A percentile compares a stretch with the other conserved stretches of the same genome.
These are phyloP conservation scores for Phytophthora syringae DNA, from an alignment of 352 stramenopile species.

Conservation along the genomic window DNA sequence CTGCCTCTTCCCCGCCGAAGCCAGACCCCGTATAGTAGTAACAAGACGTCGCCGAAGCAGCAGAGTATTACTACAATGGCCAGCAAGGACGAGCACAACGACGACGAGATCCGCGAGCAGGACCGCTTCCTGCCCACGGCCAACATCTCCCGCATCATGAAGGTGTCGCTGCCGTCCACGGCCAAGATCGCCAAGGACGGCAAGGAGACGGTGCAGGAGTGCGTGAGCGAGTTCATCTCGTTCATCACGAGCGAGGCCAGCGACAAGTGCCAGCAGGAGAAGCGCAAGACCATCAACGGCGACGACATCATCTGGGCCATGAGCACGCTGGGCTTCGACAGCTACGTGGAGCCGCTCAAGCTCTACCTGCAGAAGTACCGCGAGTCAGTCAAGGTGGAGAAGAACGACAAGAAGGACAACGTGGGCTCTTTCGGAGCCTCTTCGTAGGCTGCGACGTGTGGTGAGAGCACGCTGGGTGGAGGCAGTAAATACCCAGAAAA, in stretches of 20 bases:
- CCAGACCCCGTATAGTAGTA: no score
- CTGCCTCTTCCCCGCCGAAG: background rate
- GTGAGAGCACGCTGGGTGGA: background rate
- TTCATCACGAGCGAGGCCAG: slow-evolving; percentile 99
- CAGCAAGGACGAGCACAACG: slow-evolving; percentile 87
- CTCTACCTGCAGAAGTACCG: slow-evolving; percentile 99
- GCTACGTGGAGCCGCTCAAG: slow-evolving; percentile 99
- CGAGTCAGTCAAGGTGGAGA: slow-evolving; percentile 93
- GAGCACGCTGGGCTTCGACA: slow-evolving; percentile 99
- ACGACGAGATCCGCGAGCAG: slow-evolving; percentile 94
- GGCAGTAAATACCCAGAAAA: slow-evolving; percentile 38
- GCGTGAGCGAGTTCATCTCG: slow-evolving; percentile 99
- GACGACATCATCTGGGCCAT: slow-evolving; percentile 99
- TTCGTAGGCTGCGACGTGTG: slow-evolving; percentile 51
- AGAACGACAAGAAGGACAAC: slow-evolving; percentile 93
- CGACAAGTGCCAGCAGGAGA: slow-evolving; percentile 99
- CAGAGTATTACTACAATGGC: slow-evolving; percentile 65
- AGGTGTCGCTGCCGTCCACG: slow-evolving; percentile 97
- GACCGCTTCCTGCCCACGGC: slow-evolving; percentile 99
- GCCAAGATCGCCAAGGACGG: slow-evolving; percentile 99
- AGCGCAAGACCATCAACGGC: slow-evolving; percentile 99
- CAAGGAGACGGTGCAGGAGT: slow-evolving; percentile 99
- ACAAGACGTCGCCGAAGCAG: slow-evolving; percentile 14
- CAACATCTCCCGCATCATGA: slow-evolving; percentile 99
- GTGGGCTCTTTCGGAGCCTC: slow-evolving; percentile 86